phyloP scores from a whole-genome alignment of 1,284 basidiomycete species.

The Bondarzewia mesenterica region DNA sequence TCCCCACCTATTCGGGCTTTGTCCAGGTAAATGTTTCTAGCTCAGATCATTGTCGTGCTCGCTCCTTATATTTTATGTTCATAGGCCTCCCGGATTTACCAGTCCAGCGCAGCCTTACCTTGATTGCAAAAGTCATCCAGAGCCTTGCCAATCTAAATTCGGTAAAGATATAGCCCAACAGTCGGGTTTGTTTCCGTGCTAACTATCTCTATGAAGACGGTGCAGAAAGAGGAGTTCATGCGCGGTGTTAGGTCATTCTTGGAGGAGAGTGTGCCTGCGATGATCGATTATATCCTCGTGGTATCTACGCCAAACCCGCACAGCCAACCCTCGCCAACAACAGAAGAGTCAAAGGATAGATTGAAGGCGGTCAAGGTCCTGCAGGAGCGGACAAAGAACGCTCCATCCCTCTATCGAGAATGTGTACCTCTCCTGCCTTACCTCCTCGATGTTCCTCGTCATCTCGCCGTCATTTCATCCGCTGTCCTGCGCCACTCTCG shows the following conservation, averaged over 20 bases:
- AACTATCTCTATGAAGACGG: conserved; percentile 35
- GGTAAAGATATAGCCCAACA: conserved; percentile 41
- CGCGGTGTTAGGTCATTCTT: conserved; percentile 61
- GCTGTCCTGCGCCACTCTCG: conserved; percentile 52
- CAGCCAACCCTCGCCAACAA: conserved; percentile 17
- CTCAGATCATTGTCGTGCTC: background rate
- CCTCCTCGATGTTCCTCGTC: conserved; percentile 61
- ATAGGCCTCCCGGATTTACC: conserved; percentile 55
- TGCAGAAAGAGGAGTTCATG: conserved; percentile 71
- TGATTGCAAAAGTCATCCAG: conserved; percentile 75
- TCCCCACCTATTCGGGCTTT: conserved; percentile 70
- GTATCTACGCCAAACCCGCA: conserved; percentile 54
- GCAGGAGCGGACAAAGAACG: conserved; percentile 40
- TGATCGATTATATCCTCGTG: conserved; percentile 67
- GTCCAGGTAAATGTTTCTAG: conserved; percentile 42
- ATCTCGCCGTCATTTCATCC: conserved; percentile 67
- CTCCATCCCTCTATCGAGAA: conserved; percentile 55
- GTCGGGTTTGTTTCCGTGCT: too few relatives aligned
- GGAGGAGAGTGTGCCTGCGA: conserved; percentile 46
- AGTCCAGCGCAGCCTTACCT: conserved; percentile 66
- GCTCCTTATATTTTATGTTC: background rate
- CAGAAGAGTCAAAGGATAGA: conserved; percentile 40
- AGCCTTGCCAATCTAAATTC: conserved; percentile 72
- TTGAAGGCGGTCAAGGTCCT: conserved; percentile 46
- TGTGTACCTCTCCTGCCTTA: conserved; percentile 62